phyloP scores from a whole-genome alignment of 257 asterid genomes.

The Salvia splendens region DNA sequence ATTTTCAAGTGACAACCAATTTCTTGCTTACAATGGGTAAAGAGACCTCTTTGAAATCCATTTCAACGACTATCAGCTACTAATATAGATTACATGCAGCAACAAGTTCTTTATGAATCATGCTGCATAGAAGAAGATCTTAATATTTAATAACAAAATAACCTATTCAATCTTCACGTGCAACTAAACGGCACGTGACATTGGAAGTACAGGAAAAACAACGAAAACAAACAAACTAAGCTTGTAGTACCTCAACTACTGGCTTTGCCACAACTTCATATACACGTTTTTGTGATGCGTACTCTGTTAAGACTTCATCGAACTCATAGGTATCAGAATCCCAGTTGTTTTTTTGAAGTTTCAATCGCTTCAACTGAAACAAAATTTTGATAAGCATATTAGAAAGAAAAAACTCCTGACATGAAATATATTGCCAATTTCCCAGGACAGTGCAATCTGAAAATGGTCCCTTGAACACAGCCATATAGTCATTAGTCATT shows the following conservation, averaged over 20 bases:
- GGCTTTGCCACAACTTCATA: conserved; percentile 95
- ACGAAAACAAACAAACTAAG: conserved; percentile 19
- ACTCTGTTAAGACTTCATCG: conserved; percentile 83
- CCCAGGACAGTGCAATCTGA: conserved; percentile 11
- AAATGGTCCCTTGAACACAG: conserved; percentile 4
- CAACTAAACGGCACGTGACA: neutral
- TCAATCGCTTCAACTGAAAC: conserved; percentile 77
- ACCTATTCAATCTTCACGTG: neutral
- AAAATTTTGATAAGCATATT: conserved; percentile 19
- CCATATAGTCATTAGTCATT: neutral
- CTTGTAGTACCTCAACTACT: conserved; percentile 72
- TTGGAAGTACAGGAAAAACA: conserved; percentile 5
- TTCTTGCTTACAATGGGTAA: neutral
- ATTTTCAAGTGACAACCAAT: conserved; percentile 1
- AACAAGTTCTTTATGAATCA: conserved; percentile 7
- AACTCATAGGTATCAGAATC: conserved; percentile 89
- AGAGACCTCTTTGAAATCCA: neutral
- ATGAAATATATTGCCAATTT: neutral
- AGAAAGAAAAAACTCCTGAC: conserved; percentile 5
- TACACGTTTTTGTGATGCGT: conserved; percentile 89
- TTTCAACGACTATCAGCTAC: neutral
- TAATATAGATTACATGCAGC: conserved; percentile 7
- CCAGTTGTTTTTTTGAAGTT: conserved; percentile 86
- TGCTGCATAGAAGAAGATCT: neutral
- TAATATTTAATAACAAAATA: neutral